phyloP scores from a whole-genome alignment of 805 yeast genomes.

The Yamadazyma tumulicola region DNA sequence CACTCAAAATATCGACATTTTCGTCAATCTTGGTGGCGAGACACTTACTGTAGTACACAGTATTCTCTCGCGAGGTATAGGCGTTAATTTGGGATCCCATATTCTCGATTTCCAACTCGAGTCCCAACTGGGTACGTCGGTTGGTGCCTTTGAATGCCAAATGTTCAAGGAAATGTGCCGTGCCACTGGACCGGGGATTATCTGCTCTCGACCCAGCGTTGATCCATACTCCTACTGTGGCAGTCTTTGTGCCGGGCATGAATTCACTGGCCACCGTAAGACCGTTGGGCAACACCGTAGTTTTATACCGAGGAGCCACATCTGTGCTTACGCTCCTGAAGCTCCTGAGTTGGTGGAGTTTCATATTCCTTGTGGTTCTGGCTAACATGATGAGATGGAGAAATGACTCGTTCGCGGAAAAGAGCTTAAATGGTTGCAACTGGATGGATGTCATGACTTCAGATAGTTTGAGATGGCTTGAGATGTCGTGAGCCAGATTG shows the following conservation, averaged over 20 bases:
- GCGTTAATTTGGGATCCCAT: constrained; percentile 97
- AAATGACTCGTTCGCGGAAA: no score
- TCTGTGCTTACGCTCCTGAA: constrained; percentile 6
- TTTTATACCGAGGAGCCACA: constrained; percentile 34
- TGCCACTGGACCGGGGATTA: constrained; percentile 78
- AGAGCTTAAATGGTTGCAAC: no score
- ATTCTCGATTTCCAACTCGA: constrained; percentile 93
- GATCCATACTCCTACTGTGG: constrained; percentile 97
- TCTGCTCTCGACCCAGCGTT: constrained; percentile 99
- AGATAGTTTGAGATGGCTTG: no score
- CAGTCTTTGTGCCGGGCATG: constrained; percentile 85
- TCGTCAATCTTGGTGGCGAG: constrained; percentile 75
- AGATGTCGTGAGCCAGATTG: no score
- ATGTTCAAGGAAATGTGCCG: constrained; percentile 97
- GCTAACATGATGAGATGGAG: no score
- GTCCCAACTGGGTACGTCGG: constrained; percentile 70
- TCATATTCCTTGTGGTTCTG: no score
- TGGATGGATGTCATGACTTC: no score
- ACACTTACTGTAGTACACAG: constrained; percentile 93
- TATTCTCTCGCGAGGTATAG: constrained; percentile 96
- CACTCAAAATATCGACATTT: constrained; percentile 84
- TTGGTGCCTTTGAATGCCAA: constrained; percentile 94
- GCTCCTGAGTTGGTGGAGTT: no score
- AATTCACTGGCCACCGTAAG: constrained; percentile 89
- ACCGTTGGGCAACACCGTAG: constrained; percentile 83